phyloP scores from a whole-genome alignment of 2,329 filamentous ascomycete genomes.

The Xylaria sp. region DNA sequence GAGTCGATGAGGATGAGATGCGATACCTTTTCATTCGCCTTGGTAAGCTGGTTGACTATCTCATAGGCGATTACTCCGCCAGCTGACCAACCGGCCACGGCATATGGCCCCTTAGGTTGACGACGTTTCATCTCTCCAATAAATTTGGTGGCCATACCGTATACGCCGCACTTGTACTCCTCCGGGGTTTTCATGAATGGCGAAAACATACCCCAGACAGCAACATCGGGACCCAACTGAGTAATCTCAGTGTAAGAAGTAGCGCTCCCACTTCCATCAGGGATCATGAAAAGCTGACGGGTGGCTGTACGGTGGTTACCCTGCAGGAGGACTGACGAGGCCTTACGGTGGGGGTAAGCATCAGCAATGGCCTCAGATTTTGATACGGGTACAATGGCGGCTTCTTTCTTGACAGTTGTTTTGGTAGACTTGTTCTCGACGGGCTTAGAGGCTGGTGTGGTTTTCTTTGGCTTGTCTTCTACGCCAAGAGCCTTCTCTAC shows the following conservation, averaged over 20 bases:
- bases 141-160: slow-evolving; percentile 72
- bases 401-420: slow-evolving; percentile 37
- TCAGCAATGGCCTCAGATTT: slow-evolving; percentile 55
- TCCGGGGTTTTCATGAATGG: slow-evolving; percentile 77
- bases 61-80: slow-evolving; percentile 79
- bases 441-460: slow-evolving; percentile 43
- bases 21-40: slow-evolving; percentile 66
- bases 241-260: slow-evolving; percentile 74
- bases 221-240: slow-evolving; percentile 59
- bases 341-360: slow-evolving; percentile 62
- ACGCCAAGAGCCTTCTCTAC: slow-evolving; percentile 72
- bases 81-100: slow-evolving; percentile 78
- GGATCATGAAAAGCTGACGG: slow-evolving; percentile 63
- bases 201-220: slow-evolving; percentile 71
- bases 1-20: slow-evolving; percentile 73
- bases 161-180: slow-evolving; percentile 72
- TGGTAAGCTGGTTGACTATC: slow-evolving; percentile 68
- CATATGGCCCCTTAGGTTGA: slow-evolving; percentile 74
- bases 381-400: slow-evolving; percentile 54
- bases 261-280: slow-evolving; percentile 67
- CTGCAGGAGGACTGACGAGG: slow-evolving; percentile 56
- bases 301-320: slow-evolving; percentile 61
- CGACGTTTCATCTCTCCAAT: slow-evolving; percentile 76
- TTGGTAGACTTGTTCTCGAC: slow-evolving; percentile 44
- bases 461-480: slow-evolving; percentile 53